Evolutionary conservation across 179 eudicot genomes (phyloP), one percentile per base, ranked within the genome.

Genomic region (Silene noctiflora): DNA sequence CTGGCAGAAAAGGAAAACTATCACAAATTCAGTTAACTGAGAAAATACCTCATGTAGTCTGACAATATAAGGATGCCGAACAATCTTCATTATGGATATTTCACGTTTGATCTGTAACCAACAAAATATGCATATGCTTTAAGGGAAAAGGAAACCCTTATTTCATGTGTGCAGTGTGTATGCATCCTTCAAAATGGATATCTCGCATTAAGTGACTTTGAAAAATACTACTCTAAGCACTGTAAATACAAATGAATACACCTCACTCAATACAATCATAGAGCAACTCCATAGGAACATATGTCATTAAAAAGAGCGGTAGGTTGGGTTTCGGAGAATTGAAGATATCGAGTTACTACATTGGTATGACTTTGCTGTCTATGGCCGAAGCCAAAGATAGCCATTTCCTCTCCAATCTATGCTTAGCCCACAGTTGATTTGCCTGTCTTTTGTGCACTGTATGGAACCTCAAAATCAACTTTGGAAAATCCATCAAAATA

Each of bases 71-170:
- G 98, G 97, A 89, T 94, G 97, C 69, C 96, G 87, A 76, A 89
- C 98, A 79, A 94, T 89, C 91, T 94, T 94, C 98, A 94, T 94
- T 70, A 92, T 90, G 10, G 96, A 93, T 67, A 95, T 95, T 84
- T 95, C 99, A 79, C 93, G 85, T 77, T 90, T 95, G 73, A 95
- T 95, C 99, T 93, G 90, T n/a, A 76, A 77, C 79, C 24, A 46
- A 75, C 69, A 72, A 31, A 55, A 83, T 39, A 22, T 19, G 71
- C 46, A 72, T 64, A 3, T 75, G 65, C 6, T 20, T 25, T 22
- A 48, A 2, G 17, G 55, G 60, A 24, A 3, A 25, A 14, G 21
- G 22, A 35, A 35, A 39, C 21, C 69, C 20, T 6, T 29, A 12
- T 42, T 14, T 21, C 56, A 44, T 24, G 60, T 2, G 6, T 61